phyloP scores from a whole-genome alignment of 108 stramenopile genomes.

The Epithemia pelagica region DNA sequence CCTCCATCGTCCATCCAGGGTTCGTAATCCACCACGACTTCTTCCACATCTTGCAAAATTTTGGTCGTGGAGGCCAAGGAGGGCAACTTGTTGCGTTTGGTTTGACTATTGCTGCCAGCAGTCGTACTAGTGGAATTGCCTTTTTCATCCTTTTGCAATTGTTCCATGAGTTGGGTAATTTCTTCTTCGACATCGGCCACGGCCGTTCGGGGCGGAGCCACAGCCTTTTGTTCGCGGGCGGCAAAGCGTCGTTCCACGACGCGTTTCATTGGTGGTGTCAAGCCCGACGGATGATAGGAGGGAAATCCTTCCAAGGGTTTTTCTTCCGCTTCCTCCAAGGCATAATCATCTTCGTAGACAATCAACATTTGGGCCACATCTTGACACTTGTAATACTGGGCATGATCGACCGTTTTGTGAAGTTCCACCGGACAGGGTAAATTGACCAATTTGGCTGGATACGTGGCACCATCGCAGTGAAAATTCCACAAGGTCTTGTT shows the following conservation, averaged over 20 bases:
- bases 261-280: conserved; percentile 80
- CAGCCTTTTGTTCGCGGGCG: conserved; percentile 51
- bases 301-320: conserved; percentile 46
- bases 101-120: neutral
- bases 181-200: conserved; percentile 63
- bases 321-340: conserved; percentile 80
- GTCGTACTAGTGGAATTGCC: neutral
- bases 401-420: conserved; percentile 89
- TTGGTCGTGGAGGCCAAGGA: conserved; percentile 33
- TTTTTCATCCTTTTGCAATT: conserved; percentile 40
- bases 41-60: conserved; percentile 69
- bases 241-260: conserved; percentile 81
- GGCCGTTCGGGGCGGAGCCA: conserved; percentile 53
- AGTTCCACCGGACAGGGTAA: conserved; percentile 89
- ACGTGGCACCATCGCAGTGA: conserved; percentile 80
- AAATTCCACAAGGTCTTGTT: conserved; percentile 75
- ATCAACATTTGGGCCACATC: conserved; percentile 92
- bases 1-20: conserved; percentile 83
- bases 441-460: conserved; percentile 89
- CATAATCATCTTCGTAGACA: conserved; percentile 83
- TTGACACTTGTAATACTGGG: conserved; percentile 80
- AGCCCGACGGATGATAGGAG: conserved; percentile 71
- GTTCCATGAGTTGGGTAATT: conserved; percentile 52
- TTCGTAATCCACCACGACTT: conserved; percentile 80
- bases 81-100: conserved; percentile 29